Conservation (phyloP, 257 asterid species). For the Lavandula angustifolia region DNA sequence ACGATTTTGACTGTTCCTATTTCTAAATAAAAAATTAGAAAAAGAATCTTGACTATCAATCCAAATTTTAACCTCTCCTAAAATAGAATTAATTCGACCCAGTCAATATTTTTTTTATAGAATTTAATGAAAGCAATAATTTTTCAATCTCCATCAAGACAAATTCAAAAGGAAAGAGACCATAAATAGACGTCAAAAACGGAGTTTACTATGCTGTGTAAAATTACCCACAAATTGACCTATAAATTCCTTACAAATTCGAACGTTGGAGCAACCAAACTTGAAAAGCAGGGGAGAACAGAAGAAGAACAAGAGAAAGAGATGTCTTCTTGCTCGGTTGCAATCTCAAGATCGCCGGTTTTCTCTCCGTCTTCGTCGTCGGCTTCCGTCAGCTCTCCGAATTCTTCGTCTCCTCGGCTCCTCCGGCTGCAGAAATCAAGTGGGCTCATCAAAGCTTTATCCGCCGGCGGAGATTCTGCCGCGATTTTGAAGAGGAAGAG, state of each 20-base stretch:
- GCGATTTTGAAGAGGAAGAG: slow-evolving; percentile 59
- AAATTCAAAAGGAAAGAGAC: slow-evolving; percentile 18
- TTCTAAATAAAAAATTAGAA: too few relatives aligned
- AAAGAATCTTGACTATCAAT: slow-evolving; percentile 35
- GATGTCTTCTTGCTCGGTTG: slow-evolving; percentile 53
- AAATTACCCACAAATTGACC: too few relatives aligned
- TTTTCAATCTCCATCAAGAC: neutral
- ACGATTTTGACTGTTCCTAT: neutral
- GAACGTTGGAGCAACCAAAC: slow-evolving; percentile 43
- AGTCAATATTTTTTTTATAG: slow-evolving; percentile 18
- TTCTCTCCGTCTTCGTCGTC: slow-evolving; percentile 53
- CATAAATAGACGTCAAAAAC: neutral
- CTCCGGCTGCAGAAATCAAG: slow-evolving; percentile 59
- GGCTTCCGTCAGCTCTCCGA: slow-evolving; percentile 42
- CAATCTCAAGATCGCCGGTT: slow-evolving; percentile 65
- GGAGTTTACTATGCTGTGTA: slow-evolving; percentile 23
- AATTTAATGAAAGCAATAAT: neutral
- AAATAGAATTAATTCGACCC: slow-evolving; percentile 20
- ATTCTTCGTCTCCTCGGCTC: slow-evolving; percentile 58
- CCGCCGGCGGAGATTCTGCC: slow-evolving; percentile 41
- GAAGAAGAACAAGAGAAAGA: neutral
- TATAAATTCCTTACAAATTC: slow-evolving; percentile 31
- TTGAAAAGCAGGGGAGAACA: neutral
- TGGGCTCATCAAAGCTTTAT: slow-evolving; percentile 51
- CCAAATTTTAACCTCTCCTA: neutral